Conservation (phyloP, 352 stramenopile species). For the Pythium pectinolyticum region DNA sequence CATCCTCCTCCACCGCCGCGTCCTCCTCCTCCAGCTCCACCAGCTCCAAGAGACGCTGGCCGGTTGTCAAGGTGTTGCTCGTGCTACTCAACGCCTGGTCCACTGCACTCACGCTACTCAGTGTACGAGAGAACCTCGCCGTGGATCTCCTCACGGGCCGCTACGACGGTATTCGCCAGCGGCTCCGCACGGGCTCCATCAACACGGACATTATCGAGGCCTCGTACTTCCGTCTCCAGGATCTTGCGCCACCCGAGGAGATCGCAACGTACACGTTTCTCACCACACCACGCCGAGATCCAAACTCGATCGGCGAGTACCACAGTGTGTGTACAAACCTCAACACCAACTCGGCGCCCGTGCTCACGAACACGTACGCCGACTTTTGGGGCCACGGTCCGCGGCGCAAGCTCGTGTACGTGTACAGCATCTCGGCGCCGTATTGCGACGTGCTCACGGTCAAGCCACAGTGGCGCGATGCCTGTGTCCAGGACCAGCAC, state of each 20-base stretch:
- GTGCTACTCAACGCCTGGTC: constrained; percentile 9
- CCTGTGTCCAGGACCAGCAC: constrained; percentile 32
- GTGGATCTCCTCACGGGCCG: constrained; percentile 9
- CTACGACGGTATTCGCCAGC: constrained; percentile 17
- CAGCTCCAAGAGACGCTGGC: neutral
- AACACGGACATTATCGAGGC: constrained; percentile 25
- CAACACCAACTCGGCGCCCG: constrained; percentile 22
- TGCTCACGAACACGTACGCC: constrained; percentile 27
- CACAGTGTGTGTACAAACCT: constrained; percentile 25
- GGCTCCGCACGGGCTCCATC: constrained; percentile 17
- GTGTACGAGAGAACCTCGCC: constrained; percentile 21
- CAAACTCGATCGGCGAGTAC: constrained; percentile 25
- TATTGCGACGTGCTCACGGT: constrained; percentile 19
- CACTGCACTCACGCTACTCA: constrained; percentile 18
- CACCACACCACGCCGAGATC: constrained; percentile 22
- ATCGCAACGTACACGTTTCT: constrained; percentile 27
- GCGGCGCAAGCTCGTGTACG: constrained; percentile 25
- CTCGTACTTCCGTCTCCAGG: constrained; percentile 1
- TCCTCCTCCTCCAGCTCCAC: neutral
- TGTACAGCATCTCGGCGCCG: constrained; percentile 37
- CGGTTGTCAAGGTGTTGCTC: constrained; percentile 11
- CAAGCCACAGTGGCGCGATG: constrained; percentile 5
- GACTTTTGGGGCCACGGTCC: constrained; percentile 35
- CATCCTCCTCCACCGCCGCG: neutral
- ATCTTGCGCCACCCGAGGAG: constrained; percentile 27